Percentiles rank a stretch among this genome's conserved stretches.
Evolutionary conservation across 768 basidiomycete genomes (phyloP).

Genomic region (Amanita phalloides): DNA sequence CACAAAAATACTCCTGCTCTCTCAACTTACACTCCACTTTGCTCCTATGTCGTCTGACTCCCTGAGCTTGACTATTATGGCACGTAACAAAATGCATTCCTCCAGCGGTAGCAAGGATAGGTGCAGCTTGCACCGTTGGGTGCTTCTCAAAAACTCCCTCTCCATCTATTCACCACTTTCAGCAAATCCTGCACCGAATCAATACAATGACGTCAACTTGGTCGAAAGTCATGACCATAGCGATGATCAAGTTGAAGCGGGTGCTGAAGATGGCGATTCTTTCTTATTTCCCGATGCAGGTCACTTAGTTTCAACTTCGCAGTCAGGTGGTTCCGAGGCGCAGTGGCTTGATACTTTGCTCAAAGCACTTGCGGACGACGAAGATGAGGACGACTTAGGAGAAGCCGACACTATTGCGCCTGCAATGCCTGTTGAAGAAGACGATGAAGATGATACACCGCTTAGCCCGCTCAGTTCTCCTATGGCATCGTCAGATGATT

Average conservation of each 20-base stretch:
- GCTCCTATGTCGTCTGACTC: conserved; percentile 35
- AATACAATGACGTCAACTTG: conserved; percentile 19
- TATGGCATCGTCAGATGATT: conserved; percentile 71
- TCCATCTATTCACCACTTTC: conserved; percentile 27
- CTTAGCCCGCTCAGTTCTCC: conserved; percentile 60
- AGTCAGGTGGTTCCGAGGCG: conserved; percentile 43
- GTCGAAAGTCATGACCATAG: conserved; percentile 32
- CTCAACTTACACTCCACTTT: background rate
- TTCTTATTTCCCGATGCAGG: conserved; percentile 79
- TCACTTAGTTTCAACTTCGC: conserved; percentile 27
- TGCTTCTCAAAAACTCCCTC: conserved; percentile 80
- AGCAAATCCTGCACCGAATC: conserved; percentile 12
- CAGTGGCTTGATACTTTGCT: conserved; percentile 78
- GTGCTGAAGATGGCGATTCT: conserved; percentile 46
- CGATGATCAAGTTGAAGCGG: conserved; percentile 30
- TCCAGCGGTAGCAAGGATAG: conserved; percentile 53
- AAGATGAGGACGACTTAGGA: conserved; percentile 47
- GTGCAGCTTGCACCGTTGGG: conserved; percentile 78
- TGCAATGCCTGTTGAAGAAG: conserved; percentile 41
- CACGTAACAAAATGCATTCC: conserved; percentile 65
- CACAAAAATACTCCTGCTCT: background rate
- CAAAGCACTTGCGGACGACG: conserved; percentile 63
- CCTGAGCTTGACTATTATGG: conserved; percentile 46
- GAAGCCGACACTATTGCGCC: conserved; percentile 37
- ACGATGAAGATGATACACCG: conserved; percentile 57